Evolutionary conservation across 768 basidiomycete genomes (phyloP).

Genomic region (Hypholoma sublateritium): DNA sequence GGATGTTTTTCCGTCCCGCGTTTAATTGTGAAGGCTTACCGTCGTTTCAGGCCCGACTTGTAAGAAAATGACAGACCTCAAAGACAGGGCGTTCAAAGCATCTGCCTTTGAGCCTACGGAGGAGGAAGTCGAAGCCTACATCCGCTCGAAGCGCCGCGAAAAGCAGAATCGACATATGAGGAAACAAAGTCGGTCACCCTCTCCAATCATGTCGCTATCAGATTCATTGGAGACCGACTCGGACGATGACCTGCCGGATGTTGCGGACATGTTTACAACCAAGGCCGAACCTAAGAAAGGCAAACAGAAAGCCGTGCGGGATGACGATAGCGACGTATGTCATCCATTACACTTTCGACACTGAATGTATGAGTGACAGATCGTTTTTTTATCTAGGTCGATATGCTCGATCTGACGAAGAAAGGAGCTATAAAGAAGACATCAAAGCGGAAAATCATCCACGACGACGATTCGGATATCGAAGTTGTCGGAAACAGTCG

Average conservation of each 20-base stretch:
- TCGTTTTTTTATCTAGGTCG: constrained; percentile 1
- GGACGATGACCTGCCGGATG: constrained; percentile 55
- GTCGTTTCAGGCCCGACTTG: constrained; percentile 60
- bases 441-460: constrained; percentile 18
- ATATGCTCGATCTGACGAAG: constrained; percentile 27
- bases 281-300: constrained; percentile 32
- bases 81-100: constrained; percentile 55
- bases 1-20: neutral
- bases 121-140: constrained; percentile 49
- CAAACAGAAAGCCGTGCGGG: neutral
- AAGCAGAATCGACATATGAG: constrained; percentile 19
- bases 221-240: constrained; percentile 34
- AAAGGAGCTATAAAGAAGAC: constrained; percentile 15
- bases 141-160: constrained; percentile 31
- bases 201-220: constrained; percentile 24
- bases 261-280: constrained; percentile 37
- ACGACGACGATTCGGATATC: constrained; percentile 24
- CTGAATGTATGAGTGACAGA: neutral
- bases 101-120: constrained; percentile 69
- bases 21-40: neutral
- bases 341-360: neutral
- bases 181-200: constrained; percentile 18
- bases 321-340: constrained; percentile 1
- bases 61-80: constrained; percentile 60
- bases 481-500: constrained; percentile 15